These are phyloP conservation scores for Mortierella sp. DNA, from an alignment of 371 early-diverging fungal species.

Conservation along the genomic window DNA sequence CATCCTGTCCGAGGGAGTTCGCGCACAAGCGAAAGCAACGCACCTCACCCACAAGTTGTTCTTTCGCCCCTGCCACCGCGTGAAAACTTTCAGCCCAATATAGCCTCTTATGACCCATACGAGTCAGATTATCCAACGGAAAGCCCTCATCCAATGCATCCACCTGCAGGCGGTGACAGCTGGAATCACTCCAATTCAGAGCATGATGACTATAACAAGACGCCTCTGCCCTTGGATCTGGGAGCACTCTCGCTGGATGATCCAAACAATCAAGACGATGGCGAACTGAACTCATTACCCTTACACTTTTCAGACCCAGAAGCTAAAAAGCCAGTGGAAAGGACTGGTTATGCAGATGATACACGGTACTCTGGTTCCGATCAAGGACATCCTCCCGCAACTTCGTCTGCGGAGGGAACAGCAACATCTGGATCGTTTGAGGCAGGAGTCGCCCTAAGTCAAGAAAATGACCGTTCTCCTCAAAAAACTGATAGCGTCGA, in stretches of 20 bases:
- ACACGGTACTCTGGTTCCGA: constrained; percentile 39
- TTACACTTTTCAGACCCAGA: constrained; percentile 42
- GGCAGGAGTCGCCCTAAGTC: background rate
- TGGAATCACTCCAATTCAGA: background rate
- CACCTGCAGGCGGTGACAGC: background rate
- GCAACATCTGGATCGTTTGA: constrained; percentile 6
- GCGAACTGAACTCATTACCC: constrained; percentile 26
- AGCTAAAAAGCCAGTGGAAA: constrained; percentile 45
- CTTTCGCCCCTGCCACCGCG: constrained; percentile 45
- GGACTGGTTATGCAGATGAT: constrained; percentile 50
- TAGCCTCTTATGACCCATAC: constrained; percentile 38
- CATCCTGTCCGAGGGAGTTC: constrained; percentile 52
- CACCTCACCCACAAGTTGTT: constrained; percentile 38
- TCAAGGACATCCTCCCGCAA: constrained; percentile 6
- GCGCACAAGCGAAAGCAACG: constrained; percentile 30
- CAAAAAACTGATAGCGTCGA: constrained; percentile 32
- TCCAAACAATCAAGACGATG: background rate
- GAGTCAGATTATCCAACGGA: constrained; percentile 31
- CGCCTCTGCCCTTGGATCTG: constrained; percentile 29
- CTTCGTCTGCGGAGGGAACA: too few relatives aligned
- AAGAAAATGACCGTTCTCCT: background rate
- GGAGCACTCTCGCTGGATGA: constrained; percentile 38
- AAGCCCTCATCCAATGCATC: constrained; percentile 26
- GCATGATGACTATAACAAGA: background rate
- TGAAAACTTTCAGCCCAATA: constrained; percentile 31